These are phyloP conservation scores for Ogataea salicorniae DNA, from an alignment of 805 yeast species.

Conservation along the genomic window DNA sequence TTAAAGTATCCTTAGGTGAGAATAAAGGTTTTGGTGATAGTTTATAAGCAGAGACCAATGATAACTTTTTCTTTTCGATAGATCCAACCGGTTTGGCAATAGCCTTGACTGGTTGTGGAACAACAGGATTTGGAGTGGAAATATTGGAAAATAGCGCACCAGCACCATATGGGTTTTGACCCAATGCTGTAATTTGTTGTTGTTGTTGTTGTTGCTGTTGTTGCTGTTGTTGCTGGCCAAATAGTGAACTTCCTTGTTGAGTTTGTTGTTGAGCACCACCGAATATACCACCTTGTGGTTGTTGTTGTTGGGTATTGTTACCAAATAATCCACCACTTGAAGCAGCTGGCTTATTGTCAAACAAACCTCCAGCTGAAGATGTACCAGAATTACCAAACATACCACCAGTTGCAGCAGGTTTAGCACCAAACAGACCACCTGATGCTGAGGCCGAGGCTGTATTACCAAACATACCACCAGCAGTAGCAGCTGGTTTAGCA, in stretches of 20 bases:
- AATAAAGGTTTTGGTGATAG: constrained; percentile 61
- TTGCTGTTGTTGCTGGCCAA: not conserved
- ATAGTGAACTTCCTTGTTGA: constrained; percentile 4
- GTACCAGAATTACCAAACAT: constrained; percentile 20
- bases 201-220: constrained; percentile 3
- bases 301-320: constrained; percentile 13
- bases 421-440: constrained; percentile 34
- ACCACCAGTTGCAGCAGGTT: constrained; percentile 20
- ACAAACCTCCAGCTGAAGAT: constrained; percentile 35
- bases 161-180: constrained; percentile 68
- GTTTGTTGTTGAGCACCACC: constrained; percentile 26
- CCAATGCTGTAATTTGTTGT: constrained; percentile 3
- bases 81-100: constrained; percentile 44
- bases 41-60: constrained; percentile 56
- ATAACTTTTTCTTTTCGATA: constrained; percentile 51
- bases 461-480: constrained; percentile 30
- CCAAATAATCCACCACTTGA: constrained; percentile 33
- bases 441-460: constrained; percentile 9
- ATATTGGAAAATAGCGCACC: constrained; percentile 56
- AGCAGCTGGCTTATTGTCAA: constrained; percentile 31
- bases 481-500: constrained; percentile 10
- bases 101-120: constrained; percentile 45
- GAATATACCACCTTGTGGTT: constrained; percentile 39
- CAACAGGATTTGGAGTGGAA: constrained; percentile 32
- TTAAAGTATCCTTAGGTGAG: constrained; percentile 23